Evolutionary conservation across 2,329 filamentous ascomycete genomes (phyloP).

Genomic region (Neonectria sp.): DNA sequence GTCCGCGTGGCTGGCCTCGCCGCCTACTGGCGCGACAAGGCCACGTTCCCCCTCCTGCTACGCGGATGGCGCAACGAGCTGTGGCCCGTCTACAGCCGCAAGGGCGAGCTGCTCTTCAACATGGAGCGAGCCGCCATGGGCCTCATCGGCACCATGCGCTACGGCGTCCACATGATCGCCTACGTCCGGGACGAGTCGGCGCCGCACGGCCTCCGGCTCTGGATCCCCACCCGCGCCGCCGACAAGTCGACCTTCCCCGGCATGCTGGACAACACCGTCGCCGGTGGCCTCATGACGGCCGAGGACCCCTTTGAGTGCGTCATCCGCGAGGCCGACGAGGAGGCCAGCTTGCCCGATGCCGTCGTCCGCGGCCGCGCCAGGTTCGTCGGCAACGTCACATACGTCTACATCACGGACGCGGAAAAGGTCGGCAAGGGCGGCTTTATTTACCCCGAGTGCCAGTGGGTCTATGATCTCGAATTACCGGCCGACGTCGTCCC

Average conservation of each 20-base stretch:
- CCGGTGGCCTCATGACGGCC: slow-evolving; percentile 81
- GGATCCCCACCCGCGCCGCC: slow-evolving; percentile 84
- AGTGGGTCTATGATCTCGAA: slow-evolving; percentile 93
- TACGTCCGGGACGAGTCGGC: slow-evolving; percentile 67
- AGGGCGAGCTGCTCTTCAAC: slow-evolving; percentile 76
- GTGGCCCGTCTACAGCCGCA: slow-evolving; percentile 82
- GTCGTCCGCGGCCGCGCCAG: slow-evolving; percentile 74
- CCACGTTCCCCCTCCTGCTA: slow-evolving; percentile 82
- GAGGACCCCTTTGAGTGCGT: slow-evolving; percentile 87
- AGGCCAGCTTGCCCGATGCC: slow-evolving; percentile 83
- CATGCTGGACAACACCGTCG: slow-evolving; percentile 97
- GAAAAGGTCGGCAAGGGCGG: slow-evolving; percentile 85
- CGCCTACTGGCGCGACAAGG: slow-evolving; percentile 77
- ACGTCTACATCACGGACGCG: slow-evolving; percentile 84
- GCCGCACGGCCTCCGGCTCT: slow-evolving; percentile 78
- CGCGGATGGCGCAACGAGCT: slow-evolving; percentile 85
- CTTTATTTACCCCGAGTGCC: slow-evolving; percentile 89
- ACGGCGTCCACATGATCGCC: slow-evolving; percentile 86
- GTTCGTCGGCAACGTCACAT: slow-evolving; percentile 81
- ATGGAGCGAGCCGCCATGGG: slow-evolving; percentile 83
- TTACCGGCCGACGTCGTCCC: slow-evolving; percentile 78
- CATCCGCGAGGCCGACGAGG: slow-evolving; percentile 89
- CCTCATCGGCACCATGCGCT: slow-evolving; percentile 82
- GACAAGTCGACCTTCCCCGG: slow-evolving; percentile 89
- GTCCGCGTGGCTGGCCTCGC: slow-evolving; percentile 69